phyloP scores from a whole-genome alignment of 352 stramenopile species.

The Thraustochytrium striatum region DNA sequence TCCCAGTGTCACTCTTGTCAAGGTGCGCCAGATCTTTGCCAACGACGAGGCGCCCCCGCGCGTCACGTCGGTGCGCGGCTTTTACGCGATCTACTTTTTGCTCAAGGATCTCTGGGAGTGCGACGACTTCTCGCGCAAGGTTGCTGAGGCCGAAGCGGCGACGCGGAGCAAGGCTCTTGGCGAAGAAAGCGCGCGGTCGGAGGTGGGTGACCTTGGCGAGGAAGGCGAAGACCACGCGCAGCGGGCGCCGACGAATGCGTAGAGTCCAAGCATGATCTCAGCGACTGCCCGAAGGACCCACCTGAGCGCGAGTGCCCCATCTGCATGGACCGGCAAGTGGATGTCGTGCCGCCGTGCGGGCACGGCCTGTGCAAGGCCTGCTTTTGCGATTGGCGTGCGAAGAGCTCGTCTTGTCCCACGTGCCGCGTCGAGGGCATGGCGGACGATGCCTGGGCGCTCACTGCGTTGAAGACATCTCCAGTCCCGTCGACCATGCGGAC shows the following conservation, averaged over 20 bases:
- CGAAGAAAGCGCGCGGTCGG: background rate
- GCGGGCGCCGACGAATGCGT: background rate
- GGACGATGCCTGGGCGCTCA: constrained; percentile 11
- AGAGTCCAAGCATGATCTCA: background rate
- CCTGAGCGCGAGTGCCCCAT: constrained; percentile 34
- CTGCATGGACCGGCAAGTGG: constrained; percentile 15
- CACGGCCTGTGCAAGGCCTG: constrained; percentile 19
- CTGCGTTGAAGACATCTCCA: background rate
- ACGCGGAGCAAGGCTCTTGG: background rate
- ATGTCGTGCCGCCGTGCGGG: constrained; percentile 6
- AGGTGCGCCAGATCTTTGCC: constrained; percentile 36
- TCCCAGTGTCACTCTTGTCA: constrained; percentile 19
- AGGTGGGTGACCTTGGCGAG: background rate
- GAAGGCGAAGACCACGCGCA: background rate
- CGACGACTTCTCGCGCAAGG: background rate
- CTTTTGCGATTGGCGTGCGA: constrained; percentile 14
- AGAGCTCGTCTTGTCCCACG: constrained; percentile 10
- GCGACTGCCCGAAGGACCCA: background rate
- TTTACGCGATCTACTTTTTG: constrained; percentile 39
- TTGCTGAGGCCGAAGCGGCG: background rate
- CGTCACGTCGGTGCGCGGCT: constrained; percentile 28
- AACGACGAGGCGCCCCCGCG: constrained; percentile 18
- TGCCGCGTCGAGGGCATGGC: constrained; percentile 14
- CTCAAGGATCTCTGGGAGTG: constrained; percentile 37
- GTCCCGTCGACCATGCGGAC: constrained; percentile 4